Evolutionary conservation across 148 eudicot species (phyloP).

Genomic region (Vaccinium macrocarpon): DNA sequence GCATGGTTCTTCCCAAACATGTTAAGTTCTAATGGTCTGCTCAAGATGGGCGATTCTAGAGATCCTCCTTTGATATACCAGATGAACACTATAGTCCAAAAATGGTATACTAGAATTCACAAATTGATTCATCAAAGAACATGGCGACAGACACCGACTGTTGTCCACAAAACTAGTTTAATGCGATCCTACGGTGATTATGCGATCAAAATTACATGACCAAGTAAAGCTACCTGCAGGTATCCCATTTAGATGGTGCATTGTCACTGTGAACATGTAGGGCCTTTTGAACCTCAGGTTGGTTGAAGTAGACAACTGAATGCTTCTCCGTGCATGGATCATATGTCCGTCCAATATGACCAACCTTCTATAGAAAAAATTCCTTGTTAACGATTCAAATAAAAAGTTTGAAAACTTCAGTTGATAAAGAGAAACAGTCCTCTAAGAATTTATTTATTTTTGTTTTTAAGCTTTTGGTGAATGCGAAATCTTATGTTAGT

Average conservation of each 20-base stretch:
- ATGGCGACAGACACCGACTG: neutral
- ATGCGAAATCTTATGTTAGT: neutral
- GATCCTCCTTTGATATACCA: neutral
- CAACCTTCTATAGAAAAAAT: conserved; percentile 43
- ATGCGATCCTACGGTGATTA: neutral
- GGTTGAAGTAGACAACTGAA: conserved; percentile 77
- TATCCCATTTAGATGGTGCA: conserved; percentile 75
- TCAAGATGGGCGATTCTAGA: neutral
- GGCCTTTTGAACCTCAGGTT: conserved; percentile 87
- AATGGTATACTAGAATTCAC: neutral
- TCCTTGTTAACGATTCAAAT: conserved; percentile 15
- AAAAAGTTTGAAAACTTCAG: neutral
- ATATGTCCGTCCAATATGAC: conserved; percentile 61
- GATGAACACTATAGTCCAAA: neutral
- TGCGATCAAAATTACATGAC: neutral
- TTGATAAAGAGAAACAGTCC: neutral
- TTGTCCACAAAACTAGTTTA: neutral
- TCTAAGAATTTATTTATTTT: neutral
- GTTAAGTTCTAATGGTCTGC: neutral
- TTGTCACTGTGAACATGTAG: conserved; percentile 65
- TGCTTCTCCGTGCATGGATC: conserved; percentile 98
- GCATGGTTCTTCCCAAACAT: neutral
- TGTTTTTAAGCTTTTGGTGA: neutral
- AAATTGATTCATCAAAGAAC: neutral
- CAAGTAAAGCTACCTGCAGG: conserved; percentile 69